Evolutionary conservation across 176 grass and related monocot genomes (phyloP), one percentile per base, ranked within the genome.

Genomic region (Avena sativa): DNA sequence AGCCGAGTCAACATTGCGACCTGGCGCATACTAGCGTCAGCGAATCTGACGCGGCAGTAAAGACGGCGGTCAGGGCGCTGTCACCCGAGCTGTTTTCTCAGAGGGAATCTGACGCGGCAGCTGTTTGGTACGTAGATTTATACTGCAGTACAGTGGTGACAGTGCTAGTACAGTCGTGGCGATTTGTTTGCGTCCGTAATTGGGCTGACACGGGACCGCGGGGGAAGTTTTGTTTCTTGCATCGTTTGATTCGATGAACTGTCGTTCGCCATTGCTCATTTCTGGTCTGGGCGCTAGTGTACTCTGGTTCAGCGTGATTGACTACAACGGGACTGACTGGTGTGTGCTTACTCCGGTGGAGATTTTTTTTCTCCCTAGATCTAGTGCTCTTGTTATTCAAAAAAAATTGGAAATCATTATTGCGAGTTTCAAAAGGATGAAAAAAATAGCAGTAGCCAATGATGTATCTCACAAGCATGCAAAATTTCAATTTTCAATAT

Each of bases 101-200:
- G 50, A 48, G 65, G 6, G 12, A n/a, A 13, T 19, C 64, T 11
- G 7, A 1, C 40, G 40, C 40, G 40, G 6, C 64, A 16, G 7
- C 11, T 47, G 36, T 60, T 44, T 19, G 76, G 85, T 59, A 65
- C 12, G 15, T 11, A 61, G 59, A n/a, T n/a, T 16, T 16, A 14
- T 10, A 65, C 25, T 44, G 70, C 32, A 0, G 65, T 34, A 16
- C 32, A 69, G 67, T n/a, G 10, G 58, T 61, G 20, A 59, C 19
- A 59, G 57, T 32, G 66, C 38, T 1, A 23, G 68, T 40, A 66
- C 63, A 66, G 12, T 65, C 16, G n/a, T 5, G 26, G 48, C 56
- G n/a, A 85, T 67, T 81, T 79, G 82, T 58, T 81, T 76, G 47
- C 51, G 25, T 47, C 1, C 25, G 69, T 12, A 13, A 28, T 50